Evolutionary conservation across 2,329 filamentous ascomycete genomes (phyloP).

Genomic region (Penicillium paneum): DNA sequence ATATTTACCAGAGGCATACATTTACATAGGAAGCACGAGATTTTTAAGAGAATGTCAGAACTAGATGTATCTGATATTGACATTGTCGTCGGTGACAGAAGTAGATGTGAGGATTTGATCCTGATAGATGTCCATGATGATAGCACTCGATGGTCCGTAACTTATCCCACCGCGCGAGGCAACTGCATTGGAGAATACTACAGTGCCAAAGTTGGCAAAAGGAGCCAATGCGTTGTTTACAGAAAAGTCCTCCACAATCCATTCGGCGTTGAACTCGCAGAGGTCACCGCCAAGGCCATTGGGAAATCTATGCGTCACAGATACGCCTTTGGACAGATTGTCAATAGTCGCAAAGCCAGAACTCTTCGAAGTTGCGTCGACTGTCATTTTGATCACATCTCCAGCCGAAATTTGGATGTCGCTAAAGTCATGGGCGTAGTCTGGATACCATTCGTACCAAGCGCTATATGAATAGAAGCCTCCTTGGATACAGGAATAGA

Average conservation of each 20-base stretch:
- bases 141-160: conserved; percentile 37
- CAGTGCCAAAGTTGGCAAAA: conserved; percentile 49
- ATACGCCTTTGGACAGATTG: conserved; percentile 52
- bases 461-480: conserved; percentile 48
- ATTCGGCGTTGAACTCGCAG: conserved; percentile 59
- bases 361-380: conserved; percentile 41
- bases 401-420: conserved; percentile 46
- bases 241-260: conserved; percentile 58
- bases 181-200: conserved; percentile 44
- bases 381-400: conserved; percentile 42
- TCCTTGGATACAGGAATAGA: conserved; percentile 52
- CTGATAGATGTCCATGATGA: conserved; percentile 49
- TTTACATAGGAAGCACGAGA: too few species aligned
- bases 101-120: conserved; percentile 35
- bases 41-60: neutral
- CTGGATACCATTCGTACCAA: conserved; percentile 61
- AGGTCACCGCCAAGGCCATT: conserved; percentile 40
- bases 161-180: conserved; percentile 32
- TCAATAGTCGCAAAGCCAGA: conserved; percentile 47
- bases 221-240: conserved; percentile 38
- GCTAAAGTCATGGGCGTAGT: conserved; percentile 53
- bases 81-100: conserved; percentile 18
- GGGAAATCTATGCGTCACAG: conserved; percentile 51
- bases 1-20: too few species aligned
- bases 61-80: conserved; percentile 28